Percentiles rank a stretch among this genome's conserved stretches.
These are phyloP conservation scores for Colletotrichum shisoi DNA, from an alignment of 2,329 filamentous ascomycete species.

Conservation along the genomic window DNA sequence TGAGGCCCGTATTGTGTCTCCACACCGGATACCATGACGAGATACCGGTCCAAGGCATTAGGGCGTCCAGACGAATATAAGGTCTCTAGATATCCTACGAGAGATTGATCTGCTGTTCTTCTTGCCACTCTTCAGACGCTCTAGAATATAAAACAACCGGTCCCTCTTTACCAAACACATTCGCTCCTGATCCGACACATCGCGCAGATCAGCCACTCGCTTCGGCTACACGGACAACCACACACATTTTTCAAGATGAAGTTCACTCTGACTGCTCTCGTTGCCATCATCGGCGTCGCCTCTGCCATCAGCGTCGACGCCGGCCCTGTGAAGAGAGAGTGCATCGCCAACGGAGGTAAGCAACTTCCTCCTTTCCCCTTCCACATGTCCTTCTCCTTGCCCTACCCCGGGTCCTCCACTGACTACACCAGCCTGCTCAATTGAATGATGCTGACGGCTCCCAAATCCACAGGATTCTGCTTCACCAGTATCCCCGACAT, in stretches of 20 bases:
- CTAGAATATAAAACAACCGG: background rate
- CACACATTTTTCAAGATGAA: conserved; percentile 15
- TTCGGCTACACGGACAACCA: background rate
- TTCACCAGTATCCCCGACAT: conserved; percentile 12
- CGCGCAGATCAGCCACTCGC: background rate
- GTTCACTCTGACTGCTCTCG: conserved; percentile 20
- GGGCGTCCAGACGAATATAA: too few relatives aligned
- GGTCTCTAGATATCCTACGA: too few relatives aligned
- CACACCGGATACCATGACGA: too few relatives aligned
- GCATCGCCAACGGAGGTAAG: conserved; percentile 21
- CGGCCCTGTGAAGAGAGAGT: conserved; percentile 27
- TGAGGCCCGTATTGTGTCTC: background rate
- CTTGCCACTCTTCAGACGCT: too few relatives aligned
- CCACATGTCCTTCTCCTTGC: too few relatives aligned
- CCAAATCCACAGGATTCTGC: background rate
- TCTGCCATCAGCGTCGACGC: conserved; percentile 31
- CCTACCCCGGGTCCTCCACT: background rate
- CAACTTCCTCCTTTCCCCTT: background rate
- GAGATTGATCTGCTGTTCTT: too few relatives aligned
- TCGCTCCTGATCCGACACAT: background rate
- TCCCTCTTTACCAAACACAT: conserved; percentile 4
- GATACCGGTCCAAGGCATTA: too few relatives aligned
- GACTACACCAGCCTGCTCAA: background rate
- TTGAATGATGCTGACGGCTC: background rate
- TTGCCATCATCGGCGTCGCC: conserved; percentile 16